Conservation (phyloP, 768 basidiomycete genomes). For the Tylopilus rubrobrunneus region DNA sequence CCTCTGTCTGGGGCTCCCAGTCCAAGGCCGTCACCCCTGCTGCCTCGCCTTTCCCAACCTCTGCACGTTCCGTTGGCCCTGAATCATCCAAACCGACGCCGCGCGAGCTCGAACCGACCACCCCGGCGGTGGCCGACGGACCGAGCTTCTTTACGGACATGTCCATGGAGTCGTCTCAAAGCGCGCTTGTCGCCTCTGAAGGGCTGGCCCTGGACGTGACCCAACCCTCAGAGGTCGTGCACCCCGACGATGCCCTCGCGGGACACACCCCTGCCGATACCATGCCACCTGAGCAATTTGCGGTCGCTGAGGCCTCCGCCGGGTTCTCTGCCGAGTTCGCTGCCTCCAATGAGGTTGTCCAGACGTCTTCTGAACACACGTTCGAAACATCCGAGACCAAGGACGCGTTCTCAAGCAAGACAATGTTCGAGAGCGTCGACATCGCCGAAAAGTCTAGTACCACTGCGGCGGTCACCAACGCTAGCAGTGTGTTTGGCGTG, state of each 20-base stretch:
- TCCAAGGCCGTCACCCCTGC: conserved; percentile 27
- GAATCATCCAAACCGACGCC: conserved; percentile 1
- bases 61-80: conserved; percentile 22
- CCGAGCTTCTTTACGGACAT: conserved; percentile 1
- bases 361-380: conserved; percentile 5
- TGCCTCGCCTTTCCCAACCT: conserved; percentile 24
- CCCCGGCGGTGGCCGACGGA: conserved; percentile 14
- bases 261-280: conserved; percentile 29
- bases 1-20: conserved; percentile 46
- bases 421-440: conserved; percentile 3
- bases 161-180: neutral
- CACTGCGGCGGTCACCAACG: neutral
- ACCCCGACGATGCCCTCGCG: conserved; percentile 1
- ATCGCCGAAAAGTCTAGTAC: neutral
- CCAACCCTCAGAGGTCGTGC: neutral
- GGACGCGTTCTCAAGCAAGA: neutral
- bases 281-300: conserved; percentile 21
- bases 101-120: conserved; percentile 6
- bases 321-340: neutral
- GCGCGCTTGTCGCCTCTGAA: neutral
- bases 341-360: neutral
- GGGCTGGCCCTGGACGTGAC: conserved; percentile 14
- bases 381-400: conserved; percentile 7
- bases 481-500: neutral
- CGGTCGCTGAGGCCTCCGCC: neutral